Evolutionary conservation across 768 basidiomycete genomes (phyloP).

Genomic region (Pleurotus citrinopileatus): DNA sequence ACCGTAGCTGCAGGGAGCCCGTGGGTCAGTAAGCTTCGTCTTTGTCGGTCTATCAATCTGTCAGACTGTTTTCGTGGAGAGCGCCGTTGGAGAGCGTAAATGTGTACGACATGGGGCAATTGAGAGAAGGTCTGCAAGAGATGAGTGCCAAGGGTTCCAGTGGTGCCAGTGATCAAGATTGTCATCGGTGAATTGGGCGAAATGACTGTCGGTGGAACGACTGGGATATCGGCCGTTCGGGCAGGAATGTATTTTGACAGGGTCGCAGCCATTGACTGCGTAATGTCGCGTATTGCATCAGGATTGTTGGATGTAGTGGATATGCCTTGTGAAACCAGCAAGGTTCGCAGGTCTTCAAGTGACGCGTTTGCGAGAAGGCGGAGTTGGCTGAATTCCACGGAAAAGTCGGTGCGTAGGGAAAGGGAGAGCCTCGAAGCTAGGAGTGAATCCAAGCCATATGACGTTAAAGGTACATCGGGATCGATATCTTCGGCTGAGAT

Average conservation of each 20-base stretch:
- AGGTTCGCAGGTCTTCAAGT: conserved; percentile 23
- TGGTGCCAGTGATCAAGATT: background rate
- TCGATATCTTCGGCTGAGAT: conserved; percentile 20
- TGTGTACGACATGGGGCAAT: too few species aligned
- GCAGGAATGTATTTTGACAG: background rate
- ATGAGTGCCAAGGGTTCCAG: background rate
- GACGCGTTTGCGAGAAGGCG: conserved; percentile 33
- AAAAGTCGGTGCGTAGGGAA: conserved; percentile 23
- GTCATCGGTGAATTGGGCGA: background rate
- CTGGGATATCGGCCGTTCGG: background rate
- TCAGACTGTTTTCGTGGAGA: too few species aligned
- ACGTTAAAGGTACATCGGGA: conserved; percentile 27
- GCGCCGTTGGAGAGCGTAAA: too few species aligned
- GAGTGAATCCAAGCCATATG: conserved; percentile 42
- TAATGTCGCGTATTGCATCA: background rate
- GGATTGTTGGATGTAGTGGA: background rate
- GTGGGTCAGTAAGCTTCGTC: background rate
- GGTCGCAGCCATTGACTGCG: background rate
- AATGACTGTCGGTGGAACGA: background rate
- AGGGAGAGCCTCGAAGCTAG: conserved; percentile 33
- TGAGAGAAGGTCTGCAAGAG: too few species aligned
- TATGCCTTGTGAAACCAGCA: background rate
- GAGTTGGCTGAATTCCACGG: conserved; percentile 28
- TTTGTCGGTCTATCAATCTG: background rate
- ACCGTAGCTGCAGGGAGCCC: background rate